Evolutionary conservation across 805 yeast genomes (phyloP), one percentile per base, ranked within the genome.

Genomic region (Yamadazyma insecticola): DNA sequence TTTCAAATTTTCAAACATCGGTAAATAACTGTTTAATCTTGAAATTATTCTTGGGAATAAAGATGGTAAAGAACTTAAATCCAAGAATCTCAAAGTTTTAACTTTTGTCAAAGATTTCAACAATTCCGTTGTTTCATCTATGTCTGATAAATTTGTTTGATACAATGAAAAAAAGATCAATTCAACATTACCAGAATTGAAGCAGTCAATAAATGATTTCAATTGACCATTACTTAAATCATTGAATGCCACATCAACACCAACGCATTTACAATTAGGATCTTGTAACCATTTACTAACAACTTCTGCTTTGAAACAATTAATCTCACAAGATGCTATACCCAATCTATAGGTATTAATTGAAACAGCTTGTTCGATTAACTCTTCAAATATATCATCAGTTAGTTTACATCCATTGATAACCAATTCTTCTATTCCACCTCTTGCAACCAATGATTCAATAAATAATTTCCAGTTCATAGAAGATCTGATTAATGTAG

Each of bases 341-440:
- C 81, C 80, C 16, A 74, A 48, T 37, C 80, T 53, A 48, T 61
- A 63, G 1, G 81, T 74, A 11, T 60, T 53, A 14, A 60, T 37
- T 10, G 47, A 41, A 10, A 74, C 54, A 0, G 76, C 74, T 15
- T 53, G 55, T 6, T 51, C 51, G 15, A 74, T 58, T 26, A 74
- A 54, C 6, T 54, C 50, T 21, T 52, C 45, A 38, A 73, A 73
- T 21, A 56, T 62, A 3, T 50, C 53, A 37, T 67, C 70, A 2
- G 62, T 47, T 25, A 74, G 47, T 40, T 70, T 68, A 45, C 78
- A 74, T 1, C 81, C 80, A 41, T 74, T 73, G 30, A 74, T 64
- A 11, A 74, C 80, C 35, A 74, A 57, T 41, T 74, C 81, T 46
- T 72, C 78, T 20, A 74, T 62, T 0, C 81, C 80, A 5, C 75